Base-by-base conservation (phyloP, 2,329 filamentous ascomycete genomes). In the Neofusicoccum sp. region DNA sequence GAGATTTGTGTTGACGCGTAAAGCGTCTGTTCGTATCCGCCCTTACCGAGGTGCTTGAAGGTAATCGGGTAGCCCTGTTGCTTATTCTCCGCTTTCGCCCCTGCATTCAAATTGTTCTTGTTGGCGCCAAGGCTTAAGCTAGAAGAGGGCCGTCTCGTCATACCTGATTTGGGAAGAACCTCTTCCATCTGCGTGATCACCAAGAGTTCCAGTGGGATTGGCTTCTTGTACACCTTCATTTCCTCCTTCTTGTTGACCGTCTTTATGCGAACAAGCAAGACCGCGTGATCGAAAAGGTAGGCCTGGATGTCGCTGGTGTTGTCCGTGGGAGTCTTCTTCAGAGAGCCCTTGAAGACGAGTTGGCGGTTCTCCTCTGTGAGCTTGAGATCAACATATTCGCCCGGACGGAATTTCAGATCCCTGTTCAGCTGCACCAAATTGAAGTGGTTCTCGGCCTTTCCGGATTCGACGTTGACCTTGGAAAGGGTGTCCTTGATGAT, bases 101-200 rank as follows among this genome's bases (percentile, higher is more conserved):
- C 70, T 31, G 71, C 70, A 56, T 70, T 74, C 9, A 73, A 71
- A 36, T 72, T 78, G 64, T 80, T 79, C 29, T 77, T 76, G 52
- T 78, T 77, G 44, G 83, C 78, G 16, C 84, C 83, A 29, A 86
- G 83, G 48, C 96, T 86, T 71, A 98, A 82, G 74, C 92, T 94
- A 2, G 93, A 95, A 1, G 94, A 96, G 12, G 93, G 89, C 58
- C 95, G 85, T 79, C 97, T 98, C 37, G 92, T 83, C 49, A 92
- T 83, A 29, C 93, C 93, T 54, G 89, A 78, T 66, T 86, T 88
- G 3, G 93, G 93, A 45, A 97, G 91, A 34, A 98, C 89, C 74
- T 97, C 93, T 60, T 98, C 94, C 94, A 99, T 98, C 74, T 98
- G 94, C 60, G 90, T 89, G 69, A 99, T 98, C 29, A 95, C 89